Evolutionary conservation across 768 basidiomycete genomes (phyloP), one percentile per base, ranked within the genome.

Genomic region (Ramaria sp.): DNA sequence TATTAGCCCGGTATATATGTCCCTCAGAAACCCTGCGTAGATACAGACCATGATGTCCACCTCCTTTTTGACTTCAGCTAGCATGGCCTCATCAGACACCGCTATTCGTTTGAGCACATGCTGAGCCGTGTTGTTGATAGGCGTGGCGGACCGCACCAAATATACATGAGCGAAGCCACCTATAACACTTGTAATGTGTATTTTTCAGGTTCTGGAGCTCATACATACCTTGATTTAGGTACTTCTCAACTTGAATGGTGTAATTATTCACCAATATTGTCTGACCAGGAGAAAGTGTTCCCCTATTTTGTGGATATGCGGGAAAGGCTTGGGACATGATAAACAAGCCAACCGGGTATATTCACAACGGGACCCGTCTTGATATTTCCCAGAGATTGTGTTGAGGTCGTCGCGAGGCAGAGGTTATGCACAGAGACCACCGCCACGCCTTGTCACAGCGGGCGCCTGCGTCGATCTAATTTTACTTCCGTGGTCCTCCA

Each of bases 141-240:
- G 90, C 32, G 79, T 75, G 15, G 85, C 76, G 5, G 94, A 93
- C 57, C 82, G 75, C 48, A 97, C 94, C 57, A 99, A 82, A 70
- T 99, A 99, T 38, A 99, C 95, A 71, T 97, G 89, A 6, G 96
- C 94, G 68, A 96, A 99, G 16, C 96, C 96, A 70, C 96, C 93
- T 96, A 64, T 18, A 24, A 34, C 45, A 52, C 57, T 32, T 58
- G 52, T 56, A 38, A 50, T 57, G 45, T 60, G 37, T 27, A 16
- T 39, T 15, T 9, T 16, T 16, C 15, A 52, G 22, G 34, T 5
- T 39, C n/a, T 37, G 48, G 18, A 30, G 12, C 15, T 37, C 52
- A 38, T 44, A 66, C 73, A 58, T 61, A 85, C 93, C 96, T 83
- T 99, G 95, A 41, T 86, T 88, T 49, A 99, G 79, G 73, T 96